phyloP scores from a whole-genome alignment of 2,329 filamentous ascomycete genomes.

The Celoporthe dispersa region DNA sequence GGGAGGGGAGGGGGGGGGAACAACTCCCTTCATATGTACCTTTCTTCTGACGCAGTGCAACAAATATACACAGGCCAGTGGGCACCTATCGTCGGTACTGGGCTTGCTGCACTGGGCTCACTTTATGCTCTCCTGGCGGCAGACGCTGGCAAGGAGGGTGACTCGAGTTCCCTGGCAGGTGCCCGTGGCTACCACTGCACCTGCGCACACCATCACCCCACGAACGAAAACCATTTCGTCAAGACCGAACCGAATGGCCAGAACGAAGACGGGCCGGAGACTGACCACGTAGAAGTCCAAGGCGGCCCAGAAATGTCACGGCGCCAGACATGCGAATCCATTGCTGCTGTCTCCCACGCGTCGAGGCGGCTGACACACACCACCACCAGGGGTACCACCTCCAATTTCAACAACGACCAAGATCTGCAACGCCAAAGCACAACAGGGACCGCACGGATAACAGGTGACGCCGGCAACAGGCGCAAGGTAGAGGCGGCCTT shows the following conservation, averaged over 20 bases:
- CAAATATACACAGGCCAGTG: constrained; percentile 57
- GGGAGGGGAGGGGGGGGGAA: too few species aligned
- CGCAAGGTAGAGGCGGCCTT: constrained; percentile 9
- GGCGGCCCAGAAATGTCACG: not conserved
- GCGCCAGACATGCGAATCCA: not conserved
- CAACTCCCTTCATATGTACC: too few species aligned
- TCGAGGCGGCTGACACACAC: not conserved
- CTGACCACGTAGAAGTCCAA: not conserved
- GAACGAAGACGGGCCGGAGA: not conserved
- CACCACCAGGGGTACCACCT: constrained; percentile 2
- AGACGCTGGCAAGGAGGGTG: not conserved
- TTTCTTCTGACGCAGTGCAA: not conserved
- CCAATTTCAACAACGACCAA: not conserved
- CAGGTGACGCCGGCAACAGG: constrained; percentile 13
- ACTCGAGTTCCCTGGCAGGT: not conserved
- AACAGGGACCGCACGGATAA: not conserved
- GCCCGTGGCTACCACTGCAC: not conserved
- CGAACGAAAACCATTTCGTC: not conserved
- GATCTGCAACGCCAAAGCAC: not conserved
- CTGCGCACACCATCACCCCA: not conserved
- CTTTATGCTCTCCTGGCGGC: constrained; percentile 36
- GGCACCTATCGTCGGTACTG: constrained; percentile 63
- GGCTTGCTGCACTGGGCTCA: constrained; percentile 61
- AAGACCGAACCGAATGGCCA: not conserved
- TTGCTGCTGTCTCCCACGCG: not conserved